Evolutionary conservation across 1,284 basidiomycete species (phyloP).

Genomic region (Polyporus tsugae): DNA sequence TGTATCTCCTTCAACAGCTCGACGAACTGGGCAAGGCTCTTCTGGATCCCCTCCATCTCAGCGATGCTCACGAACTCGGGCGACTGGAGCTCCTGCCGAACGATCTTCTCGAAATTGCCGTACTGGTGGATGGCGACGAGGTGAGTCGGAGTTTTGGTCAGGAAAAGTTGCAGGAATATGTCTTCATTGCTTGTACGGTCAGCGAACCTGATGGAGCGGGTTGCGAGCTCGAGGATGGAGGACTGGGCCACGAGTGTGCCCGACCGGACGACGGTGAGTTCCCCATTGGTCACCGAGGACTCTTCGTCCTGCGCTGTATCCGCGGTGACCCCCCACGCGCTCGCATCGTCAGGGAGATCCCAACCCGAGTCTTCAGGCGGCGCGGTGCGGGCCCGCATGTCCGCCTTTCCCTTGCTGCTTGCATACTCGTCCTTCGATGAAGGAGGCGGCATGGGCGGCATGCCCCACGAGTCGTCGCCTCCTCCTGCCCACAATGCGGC

Average conservation of each 20-base stretch:
- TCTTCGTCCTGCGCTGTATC: conserved; percentile 39
- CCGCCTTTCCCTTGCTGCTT: neutral
- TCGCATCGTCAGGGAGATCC: conserved; percentile 38
- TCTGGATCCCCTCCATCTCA: conserved; percentile 41
- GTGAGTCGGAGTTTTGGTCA: conserved; percentile 62
- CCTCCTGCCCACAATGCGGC: neutral
- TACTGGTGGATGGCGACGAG: conserved; percentile 61
- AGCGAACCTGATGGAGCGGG: conserved; percentile 46
- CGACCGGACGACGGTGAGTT: conserved; percentile 48
- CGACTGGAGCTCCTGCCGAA: conserved; percentile 49
- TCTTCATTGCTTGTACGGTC: conserved; percentile 39
- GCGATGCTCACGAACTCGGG: conserved; percentile 35
- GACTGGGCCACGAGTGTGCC: conserved; percentile 53
- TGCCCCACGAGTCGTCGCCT: neutral
- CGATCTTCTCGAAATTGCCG: conserved; percentile 48
- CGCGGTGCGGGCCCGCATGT: neutral
- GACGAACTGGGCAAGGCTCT: conserved; percentile 46
- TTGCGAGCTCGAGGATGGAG: conserved; percentile 56
- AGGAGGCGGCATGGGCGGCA: neutral
- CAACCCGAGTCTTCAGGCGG: conserved; percentile 5
- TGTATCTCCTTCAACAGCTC: conserved; percentile 55
- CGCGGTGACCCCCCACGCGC: conserved; percentile 48
- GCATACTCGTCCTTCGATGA: neutral
- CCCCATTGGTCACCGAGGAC: conserved; percentile 32
- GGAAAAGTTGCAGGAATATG: conserved; percentile 58